Base-by-base conservation (phyloP, 2,329 filamentous ascomycete species). In the Ophiostoma ips region DNA sequence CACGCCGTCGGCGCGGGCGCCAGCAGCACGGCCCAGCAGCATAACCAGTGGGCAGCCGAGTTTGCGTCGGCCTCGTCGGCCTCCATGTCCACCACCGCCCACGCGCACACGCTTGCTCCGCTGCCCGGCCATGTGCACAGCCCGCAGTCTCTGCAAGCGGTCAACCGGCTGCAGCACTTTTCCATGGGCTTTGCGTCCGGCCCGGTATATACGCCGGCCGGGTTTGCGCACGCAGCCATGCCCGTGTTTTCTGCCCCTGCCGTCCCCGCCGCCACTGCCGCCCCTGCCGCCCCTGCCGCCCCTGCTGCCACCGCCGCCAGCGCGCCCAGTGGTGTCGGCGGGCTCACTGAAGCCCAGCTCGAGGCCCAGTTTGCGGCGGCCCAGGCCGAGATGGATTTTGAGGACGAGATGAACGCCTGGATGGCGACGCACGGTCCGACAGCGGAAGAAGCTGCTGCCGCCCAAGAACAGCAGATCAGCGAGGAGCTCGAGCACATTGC, bases 391-490 rank as follows among this genome's bases (percentile, higher is more conserved):
- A 46, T 56, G 2, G 57, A 58, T 2, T 61, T 62, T 31, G 43
- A 56, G 40, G 16, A 40, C 11, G 60, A 60, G 33, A 61, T 63
- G 57, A 58, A 58, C 48, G 19, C 55, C 9, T 66, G 63, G 63
- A 64, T 66, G 61, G 53, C 53, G 12, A 33, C 57, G 36, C 57
- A 66, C 28, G 62, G 62, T 1, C 60, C 62, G 1, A 52, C 50
- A 0, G 41, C 53, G 2, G 54, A 50, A 18, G 47, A 57, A 33
- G 53, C 46, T 10, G 45, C 12, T 5, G 51, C 30, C 3, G 46
- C 31, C n/a, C 31, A 54, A 4, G 18, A 52, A 3, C 50, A 52
- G 1, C 51, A 52, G 8, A 53, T 56, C 21, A 30, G 33, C 1
- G 55, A 54, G 12, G 46, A 53, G 16, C 57, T 61, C 15, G 54